Evolutionary conservation across 2,329 filamentous ascomycete species (phyloP).

Genomic region (Colletotrichum incanum): DNA sequence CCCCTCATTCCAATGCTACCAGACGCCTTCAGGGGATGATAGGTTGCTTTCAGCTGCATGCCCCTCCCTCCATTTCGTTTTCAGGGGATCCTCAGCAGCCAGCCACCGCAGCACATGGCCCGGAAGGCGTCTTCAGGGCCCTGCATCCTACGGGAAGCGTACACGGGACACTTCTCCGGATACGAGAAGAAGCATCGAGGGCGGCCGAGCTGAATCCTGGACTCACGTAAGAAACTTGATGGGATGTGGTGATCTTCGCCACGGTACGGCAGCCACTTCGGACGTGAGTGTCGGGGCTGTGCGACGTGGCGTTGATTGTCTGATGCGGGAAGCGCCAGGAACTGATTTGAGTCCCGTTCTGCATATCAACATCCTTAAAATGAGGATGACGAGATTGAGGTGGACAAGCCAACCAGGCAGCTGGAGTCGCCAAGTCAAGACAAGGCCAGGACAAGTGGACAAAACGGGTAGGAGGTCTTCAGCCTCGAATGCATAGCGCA

Average conservation of each 20-base stretch:
- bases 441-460: not conserved
- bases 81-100: constrained; percentile 29
- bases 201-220: constrained; percentile 8
- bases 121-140: constrained; percentile 3
- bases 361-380: not conserved
- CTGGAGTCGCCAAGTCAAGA: constrained; percentile 2
- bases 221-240: constrained; percentile 39
- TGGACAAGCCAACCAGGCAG: not conserved
- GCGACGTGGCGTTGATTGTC: constrained; percentile 26
- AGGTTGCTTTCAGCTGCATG: constrained; percentile 36
- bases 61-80: constrained; percentile 38
- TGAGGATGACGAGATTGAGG: not conserved
- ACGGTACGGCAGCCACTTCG: constrained; percentile 14
- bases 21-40: constrained; percentile 38
- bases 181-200: constrained; percentile 25
- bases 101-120: constrained; percentile 36
- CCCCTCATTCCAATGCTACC: constrained; percentile 35
- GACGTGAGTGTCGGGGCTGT: constrained; percentile 27
- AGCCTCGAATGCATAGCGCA: constrained; percentile 1
- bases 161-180: constrained; percentile 19
- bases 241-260: constrained; percentile 1
- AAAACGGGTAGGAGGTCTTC: constrained; percentile 1
- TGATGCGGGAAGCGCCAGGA: constrained; percentile 23
- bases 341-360: not conserved
- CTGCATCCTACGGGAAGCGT: constrained; percentile 6